Conservation (phyloP, 2,329 filamentous ascomycete species). For the Talaromyces sp. region DNA sequence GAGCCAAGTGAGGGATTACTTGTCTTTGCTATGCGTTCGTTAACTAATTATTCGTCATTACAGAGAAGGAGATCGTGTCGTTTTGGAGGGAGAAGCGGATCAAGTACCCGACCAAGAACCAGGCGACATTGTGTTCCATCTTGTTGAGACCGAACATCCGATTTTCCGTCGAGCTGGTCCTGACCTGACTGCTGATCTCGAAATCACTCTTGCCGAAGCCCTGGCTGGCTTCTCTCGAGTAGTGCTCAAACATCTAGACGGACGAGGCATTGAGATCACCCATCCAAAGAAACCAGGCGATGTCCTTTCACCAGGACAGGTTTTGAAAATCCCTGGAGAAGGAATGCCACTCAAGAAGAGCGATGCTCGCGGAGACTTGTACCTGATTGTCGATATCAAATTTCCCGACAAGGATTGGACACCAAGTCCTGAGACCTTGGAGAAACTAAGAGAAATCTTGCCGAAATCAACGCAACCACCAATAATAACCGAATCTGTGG, state of each 20-base stretch:
- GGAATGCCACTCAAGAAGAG: conserved; percentile 92
- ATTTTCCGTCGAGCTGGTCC: conserved; percentile 77
- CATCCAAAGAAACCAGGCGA: conserved; percentile 74
- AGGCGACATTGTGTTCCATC: conserved; percentile 87
- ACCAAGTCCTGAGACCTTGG: conserved; percentile 65
- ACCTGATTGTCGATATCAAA: conserved; percentile 76
- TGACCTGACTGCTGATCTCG: conserved; percentile 77
- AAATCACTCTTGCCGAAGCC: conserved; percentile 78
- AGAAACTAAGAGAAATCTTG: conserved; percentile 70
- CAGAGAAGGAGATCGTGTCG: conserved; percentile 78
- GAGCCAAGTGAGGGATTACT: conserved; percentile 56
- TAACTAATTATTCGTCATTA: conserved; percentile 18
- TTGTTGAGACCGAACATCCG: conserved; percentile 78
- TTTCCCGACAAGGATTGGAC: conserved; percentile 90
- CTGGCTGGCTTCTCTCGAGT: conserved; percentile 86
- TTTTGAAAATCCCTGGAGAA: conserved; percentile 81
- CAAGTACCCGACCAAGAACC: conserved; percentile 85
- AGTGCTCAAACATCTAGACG: conserved; percentile 88
- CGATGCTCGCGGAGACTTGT: conserved; percentile 81
- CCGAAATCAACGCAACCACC: conserved; percentile 57
- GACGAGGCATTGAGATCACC: conserved; percentile 78
- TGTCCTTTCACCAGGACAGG: conserved; percentile 76
- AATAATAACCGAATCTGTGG: conserved; percentile 70
- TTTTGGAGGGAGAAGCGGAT: conserved; percentile 89
- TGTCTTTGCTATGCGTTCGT: not conserved